Conservation (phyloP, 2,329 filamentous ascomycete species). For the Aureobasidium mangrovei region DNA sequence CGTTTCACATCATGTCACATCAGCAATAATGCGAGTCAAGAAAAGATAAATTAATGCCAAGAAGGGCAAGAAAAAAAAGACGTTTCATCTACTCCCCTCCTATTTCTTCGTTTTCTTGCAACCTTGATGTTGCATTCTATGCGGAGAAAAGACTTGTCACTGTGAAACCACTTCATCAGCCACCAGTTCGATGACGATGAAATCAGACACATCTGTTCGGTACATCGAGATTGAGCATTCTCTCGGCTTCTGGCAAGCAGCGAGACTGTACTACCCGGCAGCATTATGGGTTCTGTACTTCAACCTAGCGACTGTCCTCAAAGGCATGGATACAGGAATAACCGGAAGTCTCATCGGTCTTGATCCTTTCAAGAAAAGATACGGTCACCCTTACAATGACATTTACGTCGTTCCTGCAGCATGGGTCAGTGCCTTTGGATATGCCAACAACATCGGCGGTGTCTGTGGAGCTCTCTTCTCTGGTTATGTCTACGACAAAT, state of each 20-base stretch:
- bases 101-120: background rate
- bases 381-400: slow-evolving; percentile 1
- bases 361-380: slow-evolving; percentile 6
- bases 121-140: background rate
- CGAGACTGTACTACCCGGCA: slow-evolving; percentile 10
- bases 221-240: slow-evolving; percentile 2
- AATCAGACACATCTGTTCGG: background rate
- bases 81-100: background rate
- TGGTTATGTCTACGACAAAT: slow-evolving; percentile 4
- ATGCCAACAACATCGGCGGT: slow-evolving; percentile 12
- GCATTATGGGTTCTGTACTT: slow-evolving; percentile 10
- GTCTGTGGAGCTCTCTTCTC: slow-evolving; percentile 2
- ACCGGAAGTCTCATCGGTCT: slow-evolving; percentile 9
- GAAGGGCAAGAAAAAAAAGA: background rate
- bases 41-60: background rate
- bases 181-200: background rate
- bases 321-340: slow-evolving; percentile 10
- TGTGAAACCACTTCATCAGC: background rate
- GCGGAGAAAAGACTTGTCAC: background rate
- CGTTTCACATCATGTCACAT: background rate
- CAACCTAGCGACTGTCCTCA: slow-evolving; percentile 4
- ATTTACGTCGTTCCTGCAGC: slow-evolving; percentile 10
- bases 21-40: slow-evolving; percentile 1
- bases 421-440: slow-evolving; percentile 13
- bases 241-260: slow-evolving; percentile 10